These are phyloP conservation scores for Chaetomium olivaceum DNA, from an alignment of 2,329 filamentous ascomycete species.

Conservation along the genomic window DNA sequence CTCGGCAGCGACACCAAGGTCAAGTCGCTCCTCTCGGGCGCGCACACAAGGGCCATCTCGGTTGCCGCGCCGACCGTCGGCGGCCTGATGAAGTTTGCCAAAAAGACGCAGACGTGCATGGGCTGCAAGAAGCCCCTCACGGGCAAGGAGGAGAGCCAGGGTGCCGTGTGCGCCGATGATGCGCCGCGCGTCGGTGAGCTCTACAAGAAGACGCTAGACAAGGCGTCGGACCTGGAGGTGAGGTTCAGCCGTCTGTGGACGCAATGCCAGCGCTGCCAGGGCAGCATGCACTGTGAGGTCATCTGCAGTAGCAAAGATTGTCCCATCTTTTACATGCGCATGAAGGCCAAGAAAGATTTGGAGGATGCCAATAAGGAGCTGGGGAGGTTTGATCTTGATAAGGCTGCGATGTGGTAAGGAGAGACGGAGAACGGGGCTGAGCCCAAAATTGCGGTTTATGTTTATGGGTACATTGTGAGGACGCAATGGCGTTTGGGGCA, in stretches of 20 bases:
- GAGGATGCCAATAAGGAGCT: conserved; percentile 93
- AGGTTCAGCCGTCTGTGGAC: conserved; percentile 94
- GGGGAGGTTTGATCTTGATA: conserved; percentile 69
- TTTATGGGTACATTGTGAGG: not conserved
- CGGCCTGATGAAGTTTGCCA: conserved; percentile 96
- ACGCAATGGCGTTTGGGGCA: conserved; percentile 13
- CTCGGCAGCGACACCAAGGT: conserved; percentile 84
- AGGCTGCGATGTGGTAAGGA: conserved; percentile 33
- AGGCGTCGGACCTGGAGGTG: conserved; percentile 89
- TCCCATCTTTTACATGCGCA: conserved; percentile 99
- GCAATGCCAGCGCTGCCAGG: conserved; percentile 96
- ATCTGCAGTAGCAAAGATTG: conserved; percentile 97
- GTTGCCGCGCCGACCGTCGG: conserved; percentile 89
- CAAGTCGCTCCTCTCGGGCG: conserved; percentile 80
- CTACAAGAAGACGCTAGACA: conserved; percentile 86
- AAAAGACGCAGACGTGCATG: conserved; percentile 98
- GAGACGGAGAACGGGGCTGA: not conserved
- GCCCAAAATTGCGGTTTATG: not conserved
- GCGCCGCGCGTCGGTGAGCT: conserved; percentile 83
- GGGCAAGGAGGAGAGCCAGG: conserved; percentile 73
- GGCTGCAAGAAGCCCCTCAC: conserved; percentile 96
- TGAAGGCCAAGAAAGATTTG: conserved; percentile 99
- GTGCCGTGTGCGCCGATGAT: conserved; percentile 87
- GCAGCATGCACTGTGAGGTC: conserved; percentile 96
- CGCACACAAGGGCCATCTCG: conserved; percentile 91